Evolutionary conservation across 2,329 filamentous ascomycete species (phyloP).

Genomic region (Xylaria sp.): DNA sequence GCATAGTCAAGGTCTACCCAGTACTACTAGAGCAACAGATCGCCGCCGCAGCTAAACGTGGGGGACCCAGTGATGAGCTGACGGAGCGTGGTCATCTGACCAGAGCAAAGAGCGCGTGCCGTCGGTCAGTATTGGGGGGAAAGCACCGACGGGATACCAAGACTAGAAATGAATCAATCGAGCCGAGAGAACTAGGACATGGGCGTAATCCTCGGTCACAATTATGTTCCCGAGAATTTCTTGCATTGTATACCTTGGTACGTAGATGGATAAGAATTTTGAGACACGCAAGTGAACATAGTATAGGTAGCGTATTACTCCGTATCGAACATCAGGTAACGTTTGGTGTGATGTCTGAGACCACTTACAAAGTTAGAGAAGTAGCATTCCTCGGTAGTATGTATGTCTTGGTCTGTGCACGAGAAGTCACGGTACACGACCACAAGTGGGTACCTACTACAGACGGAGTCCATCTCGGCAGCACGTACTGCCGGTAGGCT

Average conservation of each 20-base stretch:
- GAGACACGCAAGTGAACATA: not conserved
- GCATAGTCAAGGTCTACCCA: not conserved
- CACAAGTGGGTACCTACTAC: not conserved
- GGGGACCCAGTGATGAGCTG: slow-evolving; percentile 12
- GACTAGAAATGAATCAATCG: slow-evolving; percentile 15
- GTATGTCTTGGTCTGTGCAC: slow-evolving; percentile 16
- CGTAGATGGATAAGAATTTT: not conserved
- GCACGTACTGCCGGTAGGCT: slow-evolving; percentile 22
- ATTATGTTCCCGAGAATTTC: not conserved
- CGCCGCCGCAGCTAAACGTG: slow-evolving; percentile 18
- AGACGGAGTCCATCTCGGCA: slow-evolving; percentile 18
- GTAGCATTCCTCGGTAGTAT: slow-evolving; percentile 2
- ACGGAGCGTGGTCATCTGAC: slow-evolving; percentile 11
- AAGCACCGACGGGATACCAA: slow-evolving; percentile 9
- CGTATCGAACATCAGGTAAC: not conserved
- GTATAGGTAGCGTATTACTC: not conserved
- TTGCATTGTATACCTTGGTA: not conserved
- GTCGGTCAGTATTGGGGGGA: slow-evolving; percentile 10
- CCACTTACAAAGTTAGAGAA: not conserved
- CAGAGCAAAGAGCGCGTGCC: slow-evolving; percentile 1
- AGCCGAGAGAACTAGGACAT: slow-evolving; percentile 27
- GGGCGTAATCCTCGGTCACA: not conserved
- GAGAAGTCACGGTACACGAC: slow-evolving; percentile 12
- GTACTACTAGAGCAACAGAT: slow-evolving; percentile 11
- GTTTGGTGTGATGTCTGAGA: not conserved